A percentile compares a stretch with the other conserved stretches of the same genome.
These are phyloP conservation scores for Cordyceps tenuipes DNA, from an alignment of 2,329 filamentous ascomycete genomes.

Conservation along the genomic window DNA sequence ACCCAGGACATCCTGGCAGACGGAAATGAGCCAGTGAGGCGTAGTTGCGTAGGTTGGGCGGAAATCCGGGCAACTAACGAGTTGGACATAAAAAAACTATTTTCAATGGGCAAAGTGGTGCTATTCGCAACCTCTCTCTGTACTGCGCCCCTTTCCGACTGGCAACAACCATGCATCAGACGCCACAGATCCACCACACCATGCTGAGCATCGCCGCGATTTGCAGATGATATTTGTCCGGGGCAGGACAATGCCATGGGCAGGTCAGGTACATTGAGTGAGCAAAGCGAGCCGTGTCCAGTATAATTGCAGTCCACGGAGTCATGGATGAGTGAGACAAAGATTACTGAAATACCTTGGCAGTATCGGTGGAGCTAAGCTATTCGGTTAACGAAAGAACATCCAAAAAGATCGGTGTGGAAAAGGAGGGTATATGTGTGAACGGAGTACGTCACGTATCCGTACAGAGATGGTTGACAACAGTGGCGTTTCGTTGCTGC, in stretches of 20 bases:
- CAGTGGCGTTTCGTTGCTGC: conserved; percentile 8
- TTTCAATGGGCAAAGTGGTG: background rate
- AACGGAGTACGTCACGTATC: background rate
- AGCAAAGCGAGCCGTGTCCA: background rate
- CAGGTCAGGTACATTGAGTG: background rate
- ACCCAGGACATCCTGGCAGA: background rate
- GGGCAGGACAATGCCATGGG: background rate
- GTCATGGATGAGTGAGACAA: conserved; percentile 5
- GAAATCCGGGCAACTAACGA: background rate
- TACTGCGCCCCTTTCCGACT: conserved; percentile 2
- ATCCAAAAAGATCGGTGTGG: conserved; percentile 4
- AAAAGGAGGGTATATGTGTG: conserved; percentile 1
- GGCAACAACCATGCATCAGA: background rate
- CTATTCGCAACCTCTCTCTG: conserved; percentile 6
- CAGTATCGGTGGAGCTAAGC: background rate
- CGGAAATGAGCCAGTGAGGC: background rate
- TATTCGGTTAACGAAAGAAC: background rate
- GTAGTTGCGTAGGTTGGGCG: background rate
- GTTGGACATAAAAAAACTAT: too few relatives aligned
- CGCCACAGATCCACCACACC: conserved; percentile 12
- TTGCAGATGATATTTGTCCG: conserved; percentile 8
- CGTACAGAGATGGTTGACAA: background rate
- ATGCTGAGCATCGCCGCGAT: conserved; percentile 6
- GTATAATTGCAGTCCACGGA: background rate
- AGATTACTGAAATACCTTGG: background rate